These are phyloP conservation scores for Tolypocladium sp. DNA, from an alignment of 2,329 filamentous ascomycete genomes.

Conservation along the genomic window DNA sequence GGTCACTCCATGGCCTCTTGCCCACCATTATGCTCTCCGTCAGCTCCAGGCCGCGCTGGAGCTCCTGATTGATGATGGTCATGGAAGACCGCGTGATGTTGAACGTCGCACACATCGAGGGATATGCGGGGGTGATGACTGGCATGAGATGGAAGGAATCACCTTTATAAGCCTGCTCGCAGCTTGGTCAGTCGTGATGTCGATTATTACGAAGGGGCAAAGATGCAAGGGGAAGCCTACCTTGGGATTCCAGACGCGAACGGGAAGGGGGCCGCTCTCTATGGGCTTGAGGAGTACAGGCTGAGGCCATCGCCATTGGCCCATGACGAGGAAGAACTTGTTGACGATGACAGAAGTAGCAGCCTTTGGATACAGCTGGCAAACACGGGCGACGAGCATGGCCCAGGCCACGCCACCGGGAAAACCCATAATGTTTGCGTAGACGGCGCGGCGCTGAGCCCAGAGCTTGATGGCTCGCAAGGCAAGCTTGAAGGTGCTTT, in stretches of 20 bases:
- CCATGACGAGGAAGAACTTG: conserved; percentile 92
- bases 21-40: conserved; percentile 71
- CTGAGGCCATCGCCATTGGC: conserved; percentile 86
- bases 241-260: conserved; percentile 91
- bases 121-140: conserved; percentile 94
- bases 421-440: conserved; percentile 93
- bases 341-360: conserved; percentile 79
- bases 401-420: conserved; percentile 97
- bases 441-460: conserved; percentile 87
- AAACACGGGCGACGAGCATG: conserved; percentile 92
- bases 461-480: conserved; percentile 91
- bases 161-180: conserved; percentile 57
- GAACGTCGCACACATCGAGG: conserved; percentile 95
- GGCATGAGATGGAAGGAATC: conserved; percentile 92
- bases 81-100: conserved; percentile 86
- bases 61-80: conserved; percentile 72
- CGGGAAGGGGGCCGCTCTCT: conserved; percentile 70
- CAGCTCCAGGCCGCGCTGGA: conserved; percentile 68
- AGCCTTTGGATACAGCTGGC: conserved; percentile 91
- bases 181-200: conserved; percentile 5
- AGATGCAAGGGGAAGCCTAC: conserved; percentile 31
- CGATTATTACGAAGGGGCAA: background rate
- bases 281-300: conserved; percentile 87
- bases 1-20: conserved; percentile 71
- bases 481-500: conserved; percentile 81